Percentiles rank a stretch among this genome's conserved stretches.
These are phyloP conservation scores for Saururus chinensis DNA, from an alignment of 164 flowering plant species.

Conservation along the genomic window DNA sequence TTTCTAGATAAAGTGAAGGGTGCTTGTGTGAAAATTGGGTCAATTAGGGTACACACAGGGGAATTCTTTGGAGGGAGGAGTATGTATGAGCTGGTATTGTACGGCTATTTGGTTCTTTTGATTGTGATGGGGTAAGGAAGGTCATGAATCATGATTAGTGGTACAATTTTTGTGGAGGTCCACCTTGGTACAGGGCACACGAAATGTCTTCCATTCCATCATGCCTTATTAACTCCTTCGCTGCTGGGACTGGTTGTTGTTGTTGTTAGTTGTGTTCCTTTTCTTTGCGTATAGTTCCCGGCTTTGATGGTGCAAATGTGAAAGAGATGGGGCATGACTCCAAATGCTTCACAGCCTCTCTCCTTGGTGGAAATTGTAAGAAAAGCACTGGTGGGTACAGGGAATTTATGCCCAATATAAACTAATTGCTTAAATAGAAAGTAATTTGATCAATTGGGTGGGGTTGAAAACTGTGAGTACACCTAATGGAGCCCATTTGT, in stretches of 20 bases:
- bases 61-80: too few relatives aligned
- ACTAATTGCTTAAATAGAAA: too few relatives aligned
- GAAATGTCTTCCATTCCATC: constrained; percentile 12
- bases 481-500: not conserved
- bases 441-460: not conserved
- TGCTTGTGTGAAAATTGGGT: too few relatives aligned
- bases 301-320: constrained; percentile 1
- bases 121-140: not conserved
- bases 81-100: too few relatives aligned
- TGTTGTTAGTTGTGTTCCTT: constrained; percentile 2
- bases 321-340: constrained; percentile 5
- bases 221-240: constrained; percentile 1
- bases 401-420: not conserved
- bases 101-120: too few relatives aligned
- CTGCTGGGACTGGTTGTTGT: not conserved
- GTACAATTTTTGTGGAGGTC: constrained; percentile 1
- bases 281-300: constrained; percentile 2
- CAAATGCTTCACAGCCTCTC: not conserved
- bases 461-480: not conserved
- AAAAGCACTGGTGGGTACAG: not conserved
- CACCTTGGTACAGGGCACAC: constrained; percentile 3
- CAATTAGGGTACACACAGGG: too few relatives aligned
- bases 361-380: not conserved
- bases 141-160: not conserved
- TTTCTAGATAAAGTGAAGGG: not conserved